Evolutionary conservation across 768 basidiomycete genomes (phyloP).

Genomic region (Pisolithus tinctorius): DNA sequence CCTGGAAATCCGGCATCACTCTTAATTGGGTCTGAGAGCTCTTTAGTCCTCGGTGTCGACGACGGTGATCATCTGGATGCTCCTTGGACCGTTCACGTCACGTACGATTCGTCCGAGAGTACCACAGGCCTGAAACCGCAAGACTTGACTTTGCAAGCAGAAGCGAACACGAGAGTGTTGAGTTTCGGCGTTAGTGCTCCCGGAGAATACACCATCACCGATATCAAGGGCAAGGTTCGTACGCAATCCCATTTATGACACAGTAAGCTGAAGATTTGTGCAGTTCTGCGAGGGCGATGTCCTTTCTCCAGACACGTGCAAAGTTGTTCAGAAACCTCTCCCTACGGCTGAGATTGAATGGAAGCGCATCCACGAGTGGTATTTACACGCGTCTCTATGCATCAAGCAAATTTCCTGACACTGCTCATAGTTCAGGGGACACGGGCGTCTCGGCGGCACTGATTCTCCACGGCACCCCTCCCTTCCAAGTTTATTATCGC

Average conservation of each 20-base stretch:
- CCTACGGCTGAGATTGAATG: constrained; percentile 85
- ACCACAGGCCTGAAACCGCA: constrained; percentile 46
- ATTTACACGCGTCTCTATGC: neutral
- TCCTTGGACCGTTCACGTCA: constrained; percentile 60
- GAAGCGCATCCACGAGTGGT: constrained; percentile 91
- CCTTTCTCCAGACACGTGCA: constrained; percentile 74
- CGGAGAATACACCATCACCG: constrained; percentile 70
- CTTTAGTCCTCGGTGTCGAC: constrained; percentile 45
- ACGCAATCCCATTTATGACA: neutral
- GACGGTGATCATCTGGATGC: constrained; percentile 57
- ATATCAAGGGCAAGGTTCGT: constrained; percentile 62
- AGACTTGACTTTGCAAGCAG: constrained; percentile 54
- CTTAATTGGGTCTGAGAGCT: constrained; percentile 61
- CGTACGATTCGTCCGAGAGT: constrained; percentile 50
- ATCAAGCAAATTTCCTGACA: constrained; percentile 4
- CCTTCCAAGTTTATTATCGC: constrained; percentile 79
- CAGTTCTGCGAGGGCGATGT: constrained; percentile 78
- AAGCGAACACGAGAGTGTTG: constrained; percentile 37
- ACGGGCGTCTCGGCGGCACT: constrained; percentile 86
- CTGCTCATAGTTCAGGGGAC: constrained; percentile 64
- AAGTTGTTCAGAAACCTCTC: constrained; percentile 64
- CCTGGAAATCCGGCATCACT: constrained; percentile 64
- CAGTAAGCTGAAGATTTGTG: constrained; percentile 3
- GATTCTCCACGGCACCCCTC: constrained; percentile 81
- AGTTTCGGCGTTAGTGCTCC: constrained; percentile 49